Conservation (phyloP, 495 filamentous ascomycete genomes). For the Trichoderma asperelloides region DNA sequence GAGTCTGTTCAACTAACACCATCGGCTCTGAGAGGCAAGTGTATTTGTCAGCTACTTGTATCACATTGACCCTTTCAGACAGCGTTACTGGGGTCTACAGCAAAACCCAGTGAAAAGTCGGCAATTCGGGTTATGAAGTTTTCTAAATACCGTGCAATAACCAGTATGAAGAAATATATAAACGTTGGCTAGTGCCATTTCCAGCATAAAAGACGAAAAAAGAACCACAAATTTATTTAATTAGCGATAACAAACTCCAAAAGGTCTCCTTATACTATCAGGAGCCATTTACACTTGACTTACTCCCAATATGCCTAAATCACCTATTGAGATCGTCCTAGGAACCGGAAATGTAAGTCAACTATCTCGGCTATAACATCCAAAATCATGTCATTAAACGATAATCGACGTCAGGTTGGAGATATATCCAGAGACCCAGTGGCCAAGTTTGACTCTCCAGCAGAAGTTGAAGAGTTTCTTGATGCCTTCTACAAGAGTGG, state of each 20-base stretch:
- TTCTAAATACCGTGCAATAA: too few relatives aligned
- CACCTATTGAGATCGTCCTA: conserved; percentile 15
- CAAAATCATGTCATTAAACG: background rate
- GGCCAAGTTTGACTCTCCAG: conserved; percentile 15
- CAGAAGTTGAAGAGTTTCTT: conserved; percentile 29
- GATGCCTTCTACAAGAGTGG: conserved; percentile 63
- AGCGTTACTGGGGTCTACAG: too few relatives aligned
- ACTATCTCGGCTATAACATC: background rate
- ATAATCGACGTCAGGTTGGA: conserved; percentile 12
- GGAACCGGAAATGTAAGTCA: conserved; percentile 13
- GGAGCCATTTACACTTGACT: background rate
- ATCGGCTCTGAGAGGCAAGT: too few relatives aligned
- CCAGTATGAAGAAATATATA: too few relatives aligned
- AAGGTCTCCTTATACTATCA: background rate
- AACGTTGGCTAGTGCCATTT: too few relatives aligned
- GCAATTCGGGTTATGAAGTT: too few relatives aligned
- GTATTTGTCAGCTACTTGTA: too few relatives aligned
- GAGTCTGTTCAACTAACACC: too few relatives aligned
- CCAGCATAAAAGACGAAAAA: too few relatives aligned
- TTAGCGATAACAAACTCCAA: background rate
- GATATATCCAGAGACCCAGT: conserved; percentile 11
- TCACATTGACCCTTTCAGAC: too few relatives aligned
- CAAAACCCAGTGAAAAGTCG: too few relatives aligned
- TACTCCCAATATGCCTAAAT: conserved; percentile 1
- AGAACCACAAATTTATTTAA: too few relatives aligned